These are phyloP conservation scores for Sugiyamaella novakii DNA, from an alignment of 1,139 yeast genomes.

Conservation along the genomic window DNA sequence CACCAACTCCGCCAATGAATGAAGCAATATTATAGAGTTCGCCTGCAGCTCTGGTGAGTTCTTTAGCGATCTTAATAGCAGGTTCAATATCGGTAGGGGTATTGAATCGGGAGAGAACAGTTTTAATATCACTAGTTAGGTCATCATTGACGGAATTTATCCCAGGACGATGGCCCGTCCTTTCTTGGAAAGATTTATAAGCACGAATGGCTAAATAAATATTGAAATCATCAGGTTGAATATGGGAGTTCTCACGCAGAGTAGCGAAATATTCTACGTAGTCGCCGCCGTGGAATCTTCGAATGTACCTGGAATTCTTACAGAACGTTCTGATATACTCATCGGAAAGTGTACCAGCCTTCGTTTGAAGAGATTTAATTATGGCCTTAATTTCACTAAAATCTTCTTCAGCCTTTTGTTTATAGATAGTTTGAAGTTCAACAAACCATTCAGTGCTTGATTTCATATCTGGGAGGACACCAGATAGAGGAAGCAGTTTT, in stretches of 20 bases:
- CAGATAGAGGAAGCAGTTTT: conserved; percentile 66
- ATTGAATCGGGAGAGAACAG: neutral
- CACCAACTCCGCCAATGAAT: conserved; percentile 75
- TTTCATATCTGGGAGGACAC: conserved; percentile 87
- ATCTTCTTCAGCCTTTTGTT: conserved; percentile 59
- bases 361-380: conserved; percentile 29
- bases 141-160: neutral
- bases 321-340: conserved; percentile 57
- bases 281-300: conserved; percentile 40
- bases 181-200: conserved; percentile 31
- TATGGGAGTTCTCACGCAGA: neutral
- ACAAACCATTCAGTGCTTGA: conserved; percentile 69
- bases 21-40: conserved; percentile 54
- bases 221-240: conserved; percentile 24
- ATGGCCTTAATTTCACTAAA: conserved; percentile 45
- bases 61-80: conserved; percentile 8
- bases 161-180: conserved; percentile 25
- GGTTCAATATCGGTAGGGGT: conserved; percentile 7
- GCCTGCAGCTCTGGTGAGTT: conserved; percentile 43
- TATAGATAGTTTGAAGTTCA: conserved; percentile 58
- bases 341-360: conserved; percentile 33
- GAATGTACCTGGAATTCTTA: conserved; percentile 54
- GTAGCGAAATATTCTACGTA: conserved; percentile 20
- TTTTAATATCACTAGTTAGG: neutral
- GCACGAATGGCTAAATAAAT: conserved; percentile 36